Evolutionary conservation across 768 basidiomycete genomes (phyloP).

Genomic region (Suillus subalutaceus): DNA sequence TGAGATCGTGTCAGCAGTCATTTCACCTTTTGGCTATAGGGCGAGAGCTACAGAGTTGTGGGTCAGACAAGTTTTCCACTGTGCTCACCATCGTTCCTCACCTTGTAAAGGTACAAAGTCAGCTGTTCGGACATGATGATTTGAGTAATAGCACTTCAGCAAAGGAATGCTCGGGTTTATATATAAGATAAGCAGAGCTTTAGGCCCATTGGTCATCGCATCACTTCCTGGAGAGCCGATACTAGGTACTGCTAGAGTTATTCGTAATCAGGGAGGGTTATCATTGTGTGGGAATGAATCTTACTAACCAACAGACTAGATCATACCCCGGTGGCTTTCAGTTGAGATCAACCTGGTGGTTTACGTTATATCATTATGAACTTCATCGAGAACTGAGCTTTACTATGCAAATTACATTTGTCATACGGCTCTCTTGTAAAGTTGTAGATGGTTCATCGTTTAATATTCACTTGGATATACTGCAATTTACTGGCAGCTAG

Average conservation of each 20-base stretch:
- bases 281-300: background rate
- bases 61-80: slow-evolving; percentile 6
- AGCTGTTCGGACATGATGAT: slow-evolving; percentile 31
- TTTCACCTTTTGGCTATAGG: slow-evolving; percentile 55
- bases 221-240: background rate
- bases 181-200: background rate
- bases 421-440: background rate
- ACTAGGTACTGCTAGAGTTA: background rate
- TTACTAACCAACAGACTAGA: background rate
- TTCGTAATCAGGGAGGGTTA: background rate
- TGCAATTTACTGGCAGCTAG: background rate
- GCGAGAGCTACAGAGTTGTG: slow-evolving; percentile 44
- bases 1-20: background rate
- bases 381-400: background rate
- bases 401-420: background rate
- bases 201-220: background rate
- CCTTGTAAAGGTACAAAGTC: slow-evolving; percentile 47
- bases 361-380: background rate
- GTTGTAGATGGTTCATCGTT: background rate
- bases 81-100: slow-evolving; percentile 20
- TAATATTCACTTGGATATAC: background rate
- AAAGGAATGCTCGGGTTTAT: background rate
- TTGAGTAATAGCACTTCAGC: background rate
- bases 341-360: background rate
- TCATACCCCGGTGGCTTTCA: background rate